Percentiles rank a stretch among this genome's conserved stretches.
Evolutionary conservation across 2,329 filamentous ascomycete genomes (phyloP).

Genomic region (Ophiocordyceps polyrhachis-furcata): DNA sequence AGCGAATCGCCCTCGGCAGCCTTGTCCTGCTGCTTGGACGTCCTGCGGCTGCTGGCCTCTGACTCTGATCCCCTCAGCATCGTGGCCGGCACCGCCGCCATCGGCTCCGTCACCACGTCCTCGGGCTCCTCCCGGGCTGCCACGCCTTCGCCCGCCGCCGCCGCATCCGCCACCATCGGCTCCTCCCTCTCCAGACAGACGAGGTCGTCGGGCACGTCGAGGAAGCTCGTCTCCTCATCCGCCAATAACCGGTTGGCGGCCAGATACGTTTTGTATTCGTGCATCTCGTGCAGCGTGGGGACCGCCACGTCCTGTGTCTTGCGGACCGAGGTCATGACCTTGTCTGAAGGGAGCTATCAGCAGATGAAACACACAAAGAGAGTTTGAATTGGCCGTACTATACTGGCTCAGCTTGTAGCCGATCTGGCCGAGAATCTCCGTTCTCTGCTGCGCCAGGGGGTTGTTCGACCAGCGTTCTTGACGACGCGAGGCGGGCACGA

Average conservation of each 20-base stretch:
- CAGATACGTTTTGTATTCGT: conserved; percentile 34
- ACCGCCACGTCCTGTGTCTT: conserved; percentile 28
- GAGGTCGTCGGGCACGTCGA: conserved; percentile 35
- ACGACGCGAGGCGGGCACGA: conserved; percentile 40
- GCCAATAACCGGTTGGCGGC: conserved; percentile 33
- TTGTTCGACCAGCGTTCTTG: conserved; percentile 32
- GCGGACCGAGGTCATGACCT: conserved; percentile 39
- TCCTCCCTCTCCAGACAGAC: conserved; percentile 16
- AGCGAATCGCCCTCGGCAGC: not conserved
- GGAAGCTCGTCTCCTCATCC: conserved; percentile 39
- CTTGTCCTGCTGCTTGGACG: not conserved
- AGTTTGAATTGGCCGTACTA: conserved; percentile 24
- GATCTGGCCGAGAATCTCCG: conserved; percentile 41
- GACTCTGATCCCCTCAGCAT: too few species aligned
- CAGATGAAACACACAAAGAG: not conserved
- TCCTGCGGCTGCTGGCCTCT: too few species aligned
- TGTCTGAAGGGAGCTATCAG: conserved; percentile 21
- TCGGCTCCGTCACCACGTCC: too few species aligned
- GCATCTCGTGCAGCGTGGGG: conserved; percentile 28
- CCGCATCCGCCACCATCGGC: not conserved
- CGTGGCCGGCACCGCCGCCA: too few species aligned
- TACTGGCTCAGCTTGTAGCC: conserved; percentile 50
- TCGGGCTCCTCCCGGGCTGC: too few species aligned
- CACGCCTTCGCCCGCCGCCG: too few species aligned
- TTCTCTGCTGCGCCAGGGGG: conserved; percentile 41